Conservation (phyloP, 2,329 filamentous ascomycete genomes). For the Aspergillus niger region DNA sequence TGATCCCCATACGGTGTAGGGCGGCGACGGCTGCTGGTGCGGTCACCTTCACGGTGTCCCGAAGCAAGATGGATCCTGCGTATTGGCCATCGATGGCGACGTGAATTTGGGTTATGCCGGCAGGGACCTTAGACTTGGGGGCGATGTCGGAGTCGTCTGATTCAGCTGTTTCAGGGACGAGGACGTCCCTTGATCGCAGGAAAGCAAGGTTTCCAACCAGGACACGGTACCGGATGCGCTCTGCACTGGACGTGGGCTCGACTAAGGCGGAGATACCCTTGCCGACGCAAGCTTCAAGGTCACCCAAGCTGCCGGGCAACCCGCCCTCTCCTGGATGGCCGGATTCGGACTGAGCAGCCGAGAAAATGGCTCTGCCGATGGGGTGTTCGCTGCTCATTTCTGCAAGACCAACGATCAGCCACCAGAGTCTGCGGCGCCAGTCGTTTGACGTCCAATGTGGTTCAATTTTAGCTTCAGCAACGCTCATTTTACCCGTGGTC, state of each 20-base stretch:
- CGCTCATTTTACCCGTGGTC: conserved; percentile 93
- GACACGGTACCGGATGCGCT: conserved; percentile 73
- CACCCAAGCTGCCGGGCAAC: conserved; percentile 79
- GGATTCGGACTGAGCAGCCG: conserved; percentile 73
- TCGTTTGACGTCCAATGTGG: conserved; percentile 69
- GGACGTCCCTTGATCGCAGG: conserved; percentile 69
- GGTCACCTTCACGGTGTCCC: conserved; percentile 88
- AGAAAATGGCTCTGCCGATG: conserved; percentile 83
- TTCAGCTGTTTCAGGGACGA: conserved; percentile 44
- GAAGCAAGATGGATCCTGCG: conserved; percentile 78
- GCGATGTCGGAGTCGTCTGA: conserved; percentile 32
- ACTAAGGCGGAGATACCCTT: conserved; percentile 81
- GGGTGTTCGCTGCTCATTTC: conserved; percentile 97
- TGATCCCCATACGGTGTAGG: conserved; percentile 80
- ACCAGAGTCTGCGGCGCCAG: conserved; percentile 77
- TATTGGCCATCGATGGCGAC: conserved; percentile 82
- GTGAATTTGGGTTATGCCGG: conserved; percentile 88
- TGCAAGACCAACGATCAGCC: conserved; percentile 91
- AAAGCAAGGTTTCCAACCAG: conserved; percentile 80
- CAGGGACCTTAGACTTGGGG: conserved; percentile 40
- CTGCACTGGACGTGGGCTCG: conserved; percentile 70
- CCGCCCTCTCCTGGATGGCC: conserved; percentile 66
- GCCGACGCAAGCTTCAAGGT: conserved; percentile 81
- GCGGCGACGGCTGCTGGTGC: conserved; percentile 79
- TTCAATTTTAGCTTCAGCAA: conserved; percentile 70